Conservation (phyloP, 108 stramenopile genomes). For the Phaeodactylum tricornutum region DNA sequence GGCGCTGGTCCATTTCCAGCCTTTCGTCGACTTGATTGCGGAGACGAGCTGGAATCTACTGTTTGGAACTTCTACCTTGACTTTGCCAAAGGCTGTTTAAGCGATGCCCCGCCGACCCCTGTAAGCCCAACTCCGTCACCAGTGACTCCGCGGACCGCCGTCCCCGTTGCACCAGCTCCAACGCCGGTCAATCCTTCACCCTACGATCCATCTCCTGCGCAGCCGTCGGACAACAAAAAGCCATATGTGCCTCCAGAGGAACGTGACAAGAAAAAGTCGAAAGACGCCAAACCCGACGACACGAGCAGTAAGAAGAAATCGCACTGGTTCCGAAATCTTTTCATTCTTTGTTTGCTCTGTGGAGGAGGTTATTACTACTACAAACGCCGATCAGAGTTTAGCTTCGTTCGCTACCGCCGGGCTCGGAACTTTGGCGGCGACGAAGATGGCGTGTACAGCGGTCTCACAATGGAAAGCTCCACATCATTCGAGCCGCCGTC, state of each 20-base stretch:
- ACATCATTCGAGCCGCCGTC: conserved; percentile 73
- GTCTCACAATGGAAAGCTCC: conserved; percentile 44
- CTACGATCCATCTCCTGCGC: conserved; percentile 12
- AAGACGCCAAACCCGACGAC: conserved; percentile 8
- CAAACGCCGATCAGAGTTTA: conserved; percentile 52
- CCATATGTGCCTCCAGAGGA: conserved; percentile 29
- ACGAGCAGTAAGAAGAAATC: conserved; percentile 20
- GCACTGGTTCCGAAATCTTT: conserved; percentile 43
- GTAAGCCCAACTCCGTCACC: conserved; percentile 11
- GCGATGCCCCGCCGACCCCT: conserved; percentile 20
- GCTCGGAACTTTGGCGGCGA: conserved; percentile 33
- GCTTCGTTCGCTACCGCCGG: conserved; percentile 57
- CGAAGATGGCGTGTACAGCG: conserved; percentile 48
- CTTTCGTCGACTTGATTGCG: conserved; percentile 77
- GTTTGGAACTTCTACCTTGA: conserved; percentile 73
- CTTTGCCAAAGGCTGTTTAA: conserved; percentile 52
- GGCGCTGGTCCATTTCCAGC: conserved; percentile 70
- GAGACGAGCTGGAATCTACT: conserved; percentile 38
- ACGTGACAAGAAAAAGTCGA: conserved; percentile 11
- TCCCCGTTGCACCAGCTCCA: conserved; percentile 2
- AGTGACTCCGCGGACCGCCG: conserved; percentile 12
- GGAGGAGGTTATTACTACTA: conserved; percentile 43
- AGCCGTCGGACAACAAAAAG: conserved; percentile 13
- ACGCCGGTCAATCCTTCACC: conserved; percentile 11
- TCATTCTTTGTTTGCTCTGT: conserved; percentile 32